Percentiles rank a stretch among this genome's conserved stretches.
Evolutionary conservation across 2,329 filamentous ascomycete species (phyloP).

Genomic region (Pyrenochaeta sp.): DNA sequence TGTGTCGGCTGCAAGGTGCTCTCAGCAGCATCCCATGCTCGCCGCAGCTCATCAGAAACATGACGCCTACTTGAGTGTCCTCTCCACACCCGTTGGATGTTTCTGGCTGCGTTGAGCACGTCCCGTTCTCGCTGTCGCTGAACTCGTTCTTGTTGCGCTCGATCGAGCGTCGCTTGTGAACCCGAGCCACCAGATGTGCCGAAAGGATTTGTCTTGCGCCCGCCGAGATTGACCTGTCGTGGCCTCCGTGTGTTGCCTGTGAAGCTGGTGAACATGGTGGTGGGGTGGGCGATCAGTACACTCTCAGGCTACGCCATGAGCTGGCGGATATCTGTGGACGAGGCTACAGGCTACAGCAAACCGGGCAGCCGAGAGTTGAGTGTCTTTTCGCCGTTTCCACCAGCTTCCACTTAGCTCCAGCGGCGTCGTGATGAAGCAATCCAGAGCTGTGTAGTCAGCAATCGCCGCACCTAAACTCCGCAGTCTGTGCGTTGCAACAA

Average conservation of each 20-base stretch:
- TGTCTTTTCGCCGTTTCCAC: too few species aligned
- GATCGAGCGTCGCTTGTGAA: slow-evolving; percentile 78
- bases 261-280: slow-evolving; percentile 86
- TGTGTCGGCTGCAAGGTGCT: slow-evolving; percentile 15
- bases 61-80: slow-evolving; percentile 70
- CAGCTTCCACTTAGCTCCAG: too few species aligned
- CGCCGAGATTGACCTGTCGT: slow-evolving; percentile 93
- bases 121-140: slow-evolving; percentile 82
- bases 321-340: too few species aligned
- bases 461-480: too few species aligned
- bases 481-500: too few species aligned
- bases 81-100: slow-evolving; percentile 83
- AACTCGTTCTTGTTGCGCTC: slow-evolving; percentile 85
- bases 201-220: slow-evolving; percentile 82
- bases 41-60: slow-evolving; percentile 62
- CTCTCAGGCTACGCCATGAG: too few species aligned
- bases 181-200: slow-evolving; percentile 67
- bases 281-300: slow-evolving; percentile 13
- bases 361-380: too few species aligned
- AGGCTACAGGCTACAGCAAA: too few species aligned
- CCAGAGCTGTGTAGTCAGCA: too few species aligned
- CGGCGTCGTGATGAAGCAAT: too few species aligned
- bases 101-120: slow-evolving; percentile 73
- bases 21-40: slow-evolving; percentile 43
- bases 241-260: slow-evolving; percentile 84